Evolutionary conservation across 495 filamentous ascomycete species (phyloP).

Genomic region (Elasticomyces elasticus): DNA sequence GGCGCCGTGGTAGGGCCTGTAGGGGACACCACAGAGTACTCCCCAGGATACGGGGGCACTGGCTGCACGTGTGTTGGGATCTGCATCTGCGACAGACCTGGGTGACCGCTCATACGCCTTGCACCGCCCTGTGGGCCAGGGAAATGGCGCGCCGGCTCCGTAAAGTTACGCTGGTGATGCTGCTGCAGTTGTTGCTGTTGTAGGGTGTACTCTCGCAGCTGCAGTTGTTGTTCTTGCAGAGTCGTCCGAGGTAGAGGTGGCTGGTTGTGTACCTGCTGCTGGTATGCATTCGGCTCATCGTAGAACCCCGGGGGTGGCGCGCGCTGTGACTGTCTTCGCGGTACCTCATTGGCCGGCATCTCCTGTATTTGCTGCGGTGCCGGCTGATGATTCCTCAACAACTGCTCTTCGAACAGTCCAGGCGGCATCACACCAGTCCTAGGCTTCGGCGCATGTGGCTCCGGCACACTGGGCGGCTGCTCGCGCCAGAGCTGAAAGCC

Average conservation of each 20-base stretch:
- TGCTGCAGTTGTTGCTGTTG: conserved; percentile 6
- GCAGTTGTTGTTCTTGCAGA: conserved; percentile 1
- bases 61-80: conserved; percentile 1
- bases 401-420: conserved; percentile 20
- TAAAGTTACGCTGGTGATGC: conserved; percentile 14
- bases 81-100: conserved; percentile 13
- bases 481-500: conserved; percentile 27
- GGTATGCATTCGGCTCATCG: conserved; percentile 9
- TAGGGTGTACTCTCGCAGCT: neutral
- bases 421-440: conserved; percentile 23
- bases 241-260: too few species aligned
- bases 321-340: conserved; percentile 18
- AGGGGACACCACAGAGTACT: conserved; percentile 15
- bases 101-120: conserved; percentile 16
- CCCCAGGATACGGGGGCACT: conserved; percentile 10
- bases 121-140: neutral
- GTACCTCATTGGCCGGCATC: conserved; percentile 2
- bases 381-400: conserved; percentile 11
- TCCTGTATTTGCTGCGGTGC: conserved; percentile 4
- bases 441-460: conserved; percentile 24
- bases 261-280: conserved; percentile 6
- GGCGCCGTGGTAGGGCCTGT: neutral
- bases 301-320: conserved; percentile 19
- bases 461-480: conserved; percentile 20
- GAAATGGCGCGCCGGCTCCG: conserved; percentile 12